Conservation (phyloP, 192 early-diverging fungal species). For the Mortierella claussenii region DNA sequence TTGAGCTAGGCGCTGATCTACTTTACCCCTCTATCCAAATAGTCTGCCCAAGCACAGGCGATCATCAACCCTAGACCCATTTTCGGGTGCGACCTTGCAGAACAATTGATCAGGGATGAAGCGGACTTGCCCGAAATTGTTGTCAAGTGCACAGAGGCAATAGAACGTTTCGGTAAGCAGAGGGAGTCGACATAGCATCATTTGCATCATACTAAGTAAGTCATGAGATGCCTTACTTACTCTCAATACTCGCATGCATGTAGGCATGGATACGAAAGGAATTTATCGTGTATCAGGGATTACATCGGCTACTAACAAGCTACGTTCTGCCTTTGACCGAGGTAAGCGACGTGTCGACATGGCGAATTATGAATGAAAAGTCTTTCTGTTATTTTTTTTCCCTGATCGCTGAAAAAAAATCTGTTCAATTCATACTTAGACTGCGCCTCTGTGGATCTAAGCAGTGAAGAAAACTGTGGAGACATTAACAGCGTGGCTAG, state of each 20-base stretch:
- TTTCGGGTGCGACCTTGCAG: slow-evolving; percentile 84
- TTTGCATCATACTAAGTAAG: neutral
- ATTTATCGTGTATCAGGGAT: slow-evolving; percentile 93
- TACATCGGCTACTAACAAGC: slow-evolving; percentile 75
- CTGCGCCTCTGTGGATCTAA: slow-evolving; percentile 72
- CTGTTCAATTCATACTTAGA: slow-evolving; percentile 45
- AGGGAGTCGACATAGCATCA: neutral
- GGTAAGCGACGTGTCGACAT: slow-evolving; percentile 57
- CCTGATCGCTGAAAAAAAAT: neutral
- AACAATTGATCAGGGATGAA: slow-evolving; percentile 76
- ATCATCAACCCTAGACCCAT: slow-evolving; percentile 78
- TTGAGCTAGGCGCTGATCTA: too few species aligned
- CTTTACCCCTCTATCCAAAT: slow-evolving; percentile 3
- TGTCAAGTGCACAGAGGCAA: slow-evolving; percentile 79
- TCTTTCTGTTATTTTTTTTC: neutral
- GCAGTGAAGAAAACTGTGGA: slow-evolving; percentile 61
- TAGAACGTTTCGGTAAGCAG: slow-evolving; percentile 81
- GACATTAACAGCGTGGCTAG: slow-evolving; percentile 90
- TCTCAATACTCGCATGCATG: neutral
- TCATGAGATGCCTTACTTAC: neutral
- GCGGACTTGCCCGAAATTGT: slow-evolving; percentile 82
- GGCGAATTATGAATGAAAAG: neutral
- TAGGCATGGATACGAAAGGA: slow-evolving; percentile 78
- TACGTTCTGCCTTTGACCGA: slow-evolving; percentile 79
- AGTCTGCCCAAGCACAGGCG: slow-evolving; percentile 64